Evolutionary conservation across 306 rosid species (phyloP).

Genomic region (Acacia melanoxylon): DNA sequence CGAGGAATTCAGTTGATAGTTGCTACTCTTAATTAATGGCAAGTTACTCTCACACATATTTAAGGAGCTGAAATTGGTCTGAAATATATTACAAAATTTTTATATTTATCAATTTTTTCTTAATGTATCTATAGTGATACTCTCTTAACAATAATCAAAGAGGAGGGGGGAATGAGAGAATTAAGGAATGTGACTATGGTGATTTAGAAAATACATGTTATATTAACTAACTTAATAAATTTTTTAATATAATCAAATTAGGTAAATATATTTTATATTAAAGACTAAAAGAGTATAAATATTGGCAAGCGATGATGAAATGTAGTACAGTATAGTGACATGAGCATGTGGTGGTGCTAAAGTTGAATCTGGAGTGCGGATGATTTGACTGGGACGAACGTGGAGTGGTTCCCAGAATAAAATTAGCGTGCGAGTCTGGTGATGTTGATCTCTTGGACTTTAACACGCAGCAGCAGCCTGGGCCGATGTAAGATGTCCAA

Average conservation of each 20-base stretch:
- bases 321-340: not conserved
- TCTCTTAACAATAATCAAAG: too few species aligned
- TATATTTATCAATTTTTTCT: too few species aligned
- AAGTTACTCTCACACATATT: not conserved
- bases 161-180: too few species aligned
- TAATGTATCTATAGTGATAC: too few species aligned
- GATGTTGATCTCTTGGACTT: slow-evolving; percentile 35
- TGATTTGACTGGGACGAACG: slow-evolving; percentile 21
- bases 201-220: too few species aligned
- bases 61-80: too few species aligned
- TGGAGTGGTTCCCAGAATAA: slow-evolving; percentile 46
- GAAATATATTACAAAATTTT: too few species aligned
- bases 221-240: too few species aligned
- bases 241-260: too few species aligned
- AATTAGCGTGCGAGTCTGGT: slow-evolving; percentile 24
- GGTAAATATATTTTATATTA: too few species aligned
- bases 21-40: slow-evolving; percentile 6
- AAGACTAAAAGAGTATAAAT: not conserved
- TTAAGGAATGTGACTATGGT: too few species aligned
- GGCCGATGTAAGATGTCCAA: slow-evolving; percentile 32
- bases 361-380: not conserved
- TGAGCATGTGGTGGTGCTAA: slow-evolving; percentile 25
- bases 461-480: slow-evolving; percentile 23
- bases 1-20: not conserved
- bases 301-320: not conserved